phyloP scores from a whole-genome alignment of 768 basidiomycete species.

The Cubamyces sp. region DNA sequence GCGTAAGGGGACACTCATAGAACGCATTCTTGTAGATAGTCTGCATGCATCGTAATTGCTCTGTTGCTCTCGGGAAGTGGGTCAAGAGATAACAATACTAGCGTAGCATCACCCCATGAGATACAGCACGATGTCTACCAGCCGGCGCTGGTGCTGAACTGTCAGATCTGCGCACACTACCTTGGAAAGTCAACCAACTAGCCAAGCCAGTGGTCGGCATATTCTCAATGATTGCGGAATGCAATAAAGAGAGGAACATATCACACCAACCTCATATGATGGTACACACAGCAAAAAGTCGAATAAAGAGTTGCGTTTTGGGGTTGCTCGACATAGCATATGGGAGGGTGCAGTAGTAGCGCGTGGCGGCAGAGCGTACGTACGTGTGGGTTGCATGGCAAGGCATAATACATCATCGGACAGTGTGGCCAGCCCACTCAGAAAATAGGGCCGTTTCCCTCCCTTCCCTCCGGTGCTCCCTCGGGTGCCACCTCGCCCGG shows the following conservation, averaged over 20 bases:
- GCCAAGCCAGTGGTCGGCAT: too few species aligned
- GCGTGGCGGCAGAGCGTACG: conserved; percentile 24
- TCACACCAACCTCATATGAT: neutral
- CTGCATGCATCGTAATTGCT: conserved; percentile 11
- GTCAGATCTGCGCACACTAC: too few species aligned
- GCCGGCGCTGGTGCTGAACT: too few species aligned
- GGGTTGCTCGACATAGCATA: conserved; percentile 36
- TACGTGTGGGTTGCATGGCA: conserved; percentile 31
- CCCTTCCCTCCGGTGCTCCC: conserved; percentile 20
- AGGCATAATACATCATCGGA: conserved; percentile 27
- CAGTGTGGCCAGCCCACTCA: conserved; percentile 11
- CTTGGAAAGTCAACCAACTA: too few species aligned
- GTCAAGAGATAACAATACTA: too few species aligned
- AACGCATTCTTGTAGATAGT: conserved; percentile 20
- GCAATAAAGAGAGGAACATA: neutral
- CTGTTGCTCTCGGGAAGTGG: neutral
- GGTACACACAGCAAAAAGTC: neutral
- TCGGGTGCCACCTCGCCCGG: conserved; percentile 16
- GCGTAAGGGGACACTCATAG: conserved; percentile 2
- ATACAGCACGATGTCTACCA: too few species aligned
- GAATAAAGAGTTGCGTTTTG: conserved; percentile 18
- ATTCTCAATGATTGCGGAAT: too few species aligned
- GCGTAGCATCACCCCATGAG: too few species aligned
- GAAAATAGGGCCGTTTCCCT: conserved; percentile 7
- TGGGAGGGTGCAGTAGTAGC: conserved; percentile 24